A percentile compares a stretch with the other conserved stretches of the same genome.
Conservation (phyloP, 2,329 filamentous ascomycete species). For the Cadophora gregata region DNA sequence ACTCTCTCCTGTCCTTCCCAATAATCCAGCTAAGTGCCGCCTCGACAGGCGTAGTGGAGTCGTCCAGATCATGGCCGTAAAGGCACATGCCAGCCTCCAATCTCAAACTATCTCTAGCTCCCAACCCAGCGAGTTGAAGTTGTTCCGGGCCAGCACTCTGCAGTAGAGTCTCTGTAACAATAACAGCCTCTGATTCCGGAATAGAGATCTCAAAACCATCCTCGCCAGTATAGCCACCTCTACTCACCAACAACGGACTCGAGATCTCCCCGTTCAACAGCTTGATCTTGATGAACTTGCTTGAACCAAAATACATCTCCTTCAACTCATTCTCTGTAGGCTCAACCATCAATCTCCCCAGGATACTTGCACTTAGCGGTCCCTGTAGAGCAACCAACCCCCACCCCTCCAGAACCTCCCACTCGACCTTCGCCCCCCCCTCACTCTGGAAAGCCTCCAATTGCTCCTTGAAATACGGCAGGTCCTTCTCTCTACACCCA, state of each 20-base stretch:
- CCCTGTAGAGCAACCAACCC: conserved; percentile 92
- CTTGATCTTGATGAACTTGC: conserved; percentile 68
- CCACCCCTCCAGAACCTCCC: conserved; percentile 73
- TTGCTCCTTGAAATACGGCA: conserved; percentile 75
- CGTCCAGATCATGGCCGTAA: conserved; percentile 98
- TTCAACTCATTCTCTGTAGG: conserved; percentile 59
- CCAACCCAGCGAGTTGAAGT: conserved; percentile 84
- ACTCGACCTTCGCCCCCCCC: conserved; percentile 63
- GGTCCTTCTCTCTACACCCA: conserved; percentile 87
- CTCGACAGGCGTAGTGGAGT: conserved; percentile 72
- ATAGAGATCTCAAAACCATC: conserved; percentile 98
- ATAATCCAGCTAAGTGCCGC: conserved; percentile 80
- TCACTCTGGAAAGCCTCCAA: conserved; percentile 64
- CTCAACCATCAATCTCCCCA: conserved; percentile 66
- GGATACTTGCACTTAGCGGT: conserved; percentile 73
- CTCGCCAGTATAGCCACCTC: conserved; percentile 96
- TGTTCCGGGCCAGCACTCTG: conserved; percentile 60
- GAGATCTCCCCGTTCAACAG: conserved; percentile 57
- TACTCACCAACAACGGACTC: conserved; percentile 73
- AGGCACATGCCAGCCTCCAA: conserved; percentile 98
- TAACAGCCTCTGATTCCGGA: conserved; percentile 66
- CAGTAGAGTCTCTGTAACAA: conserved; percentile 65
- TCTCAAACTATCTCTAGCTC: conserved; percentile 87
- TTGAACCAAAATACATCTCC: conserved; percentile 82
- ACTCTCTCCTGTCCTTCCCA: conserved; percentile 72